Percentiles rank a stretch among this genome's conserved stretches.
Evolutionary conservation across 148 eudicot species (phyloP).

Genomic region (Beta vulgaris): DNA sequence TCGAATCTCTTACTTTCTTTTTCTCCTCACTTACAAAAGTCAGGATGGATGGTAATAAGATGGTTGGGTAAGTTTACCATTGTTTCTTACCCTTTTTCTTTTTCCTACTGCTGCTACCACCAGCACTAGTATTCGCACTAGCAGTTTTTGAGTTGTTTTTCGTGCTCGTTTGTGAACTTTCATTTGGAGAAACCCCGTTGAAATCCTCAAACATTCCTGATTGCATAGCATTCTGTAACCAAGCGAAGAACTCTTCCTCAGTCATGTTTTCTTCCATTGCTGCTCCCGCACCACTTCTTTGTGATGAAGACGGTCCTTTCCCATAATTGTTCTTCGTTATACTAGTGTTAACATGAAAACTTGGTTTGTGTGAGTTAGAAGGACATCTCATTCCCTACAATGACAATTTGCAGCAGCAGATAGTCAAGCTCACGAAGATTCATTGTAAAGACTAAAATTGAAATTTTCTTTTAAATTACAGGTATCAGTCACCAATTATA

Average conservation of each 20-base stretch:
- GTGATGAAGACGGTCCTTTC: constrained; percentile 53
- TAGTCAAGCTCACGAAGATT: background rate
- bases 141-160: constrained; percentile 25
- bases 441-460: no score
- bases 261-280: constrained; percentile 72
- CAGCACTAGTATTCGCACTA: constrained; percentile 24
- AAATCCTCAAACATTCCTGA: constrained; percentile 70
- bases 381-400: constrained; percentile 93
- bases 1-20: background rate
- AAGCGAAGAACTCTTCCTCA: constrained; percentile 84
- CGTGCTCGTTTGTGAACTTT: constrained; percentile 30
- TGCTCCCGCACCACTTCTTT: constrained; percentile 47
- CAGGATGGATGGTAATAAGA: background rate
- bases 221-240: constrained; percentile 79
- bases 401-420: background rate
- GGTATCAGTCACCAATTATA: background rate
- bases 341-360: constrained; percentile 87
- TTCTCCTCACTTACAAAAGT: background rate
- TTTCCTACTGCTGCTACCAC: constrained; percentile 44
- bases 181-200: constrained; percentile 35
- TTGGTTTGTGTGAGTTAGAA: constrained; percentile 85
- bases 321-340: constrained; percentile 51
- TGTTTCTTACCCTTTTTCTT: constrained; percentile 93
- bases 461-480: background rate
- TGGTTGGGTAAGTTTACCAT: constrained; percentile 27